Percentiles rank a stretch among this genome's conserved stretches.
These are phyloP conservation scores for Herpetospermum pedunculosum DNA, from an alignment of 306 rosid species.

Conservation along the genomic window DNA sequence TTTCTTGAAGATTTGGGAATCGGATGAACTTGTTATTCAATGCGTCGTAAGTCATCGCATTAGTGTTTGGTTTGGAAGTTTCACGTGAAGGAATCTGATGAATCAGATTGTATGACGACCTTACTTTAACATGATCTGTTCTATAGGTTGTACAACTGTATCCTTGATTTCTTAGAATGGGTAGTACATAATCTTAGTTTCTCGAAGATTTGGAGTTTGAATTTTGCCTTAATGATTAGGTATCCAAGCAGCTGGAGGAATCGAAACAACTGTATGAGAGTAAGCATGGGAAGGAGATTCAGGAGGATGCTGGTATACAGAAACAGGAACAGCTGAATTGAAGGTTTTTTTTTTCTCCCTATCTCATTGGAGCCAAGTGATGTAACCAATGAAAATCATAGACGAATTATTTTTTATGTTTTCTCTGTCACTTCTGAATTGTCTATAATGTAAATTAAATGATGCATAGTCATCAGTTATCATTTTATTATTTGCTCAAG, in stretches of 20 bases:
- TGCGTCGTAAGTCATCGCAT: not conserved
- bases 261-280: constrained; percentile 52
- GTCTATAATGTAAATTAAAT: not conserved
- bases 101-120: too few relatives aligned
- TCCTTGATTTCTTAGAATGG: too few relatives aligned
- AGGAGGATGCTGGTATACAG: constrained; percentile 15
- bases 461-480: not conserved
- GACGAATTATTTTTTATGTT: not conserved
- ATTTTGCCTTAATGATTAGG: constrained; percentile 25
- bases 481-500: not conserved
- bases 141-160: too few relatives aligned
- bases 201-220: not conserved
- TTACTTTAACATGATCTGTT: too few relatives aligned
- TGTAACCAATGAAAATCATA: not conserved
- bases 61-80: not conserved
- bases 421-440: not conserved
- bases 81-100: not conserved
- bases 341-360: not conserved
- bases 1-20: too few relatives aligned
- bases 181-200: not conserved
- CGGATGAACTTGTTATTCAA: too few relatives aligned
- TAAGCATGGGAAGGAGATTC: constrained; percentile 38
- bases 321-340: constrained; percentile 16
- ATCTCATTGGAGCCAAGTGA: not conserved
- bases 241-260: constrained; percentile 67